Evolutionary conservation across 352 stramenopile genomes (phyloP), one percentile per base, ranked within the genome.

Genomic region (Globisporangium uncinulatum): DNA sequence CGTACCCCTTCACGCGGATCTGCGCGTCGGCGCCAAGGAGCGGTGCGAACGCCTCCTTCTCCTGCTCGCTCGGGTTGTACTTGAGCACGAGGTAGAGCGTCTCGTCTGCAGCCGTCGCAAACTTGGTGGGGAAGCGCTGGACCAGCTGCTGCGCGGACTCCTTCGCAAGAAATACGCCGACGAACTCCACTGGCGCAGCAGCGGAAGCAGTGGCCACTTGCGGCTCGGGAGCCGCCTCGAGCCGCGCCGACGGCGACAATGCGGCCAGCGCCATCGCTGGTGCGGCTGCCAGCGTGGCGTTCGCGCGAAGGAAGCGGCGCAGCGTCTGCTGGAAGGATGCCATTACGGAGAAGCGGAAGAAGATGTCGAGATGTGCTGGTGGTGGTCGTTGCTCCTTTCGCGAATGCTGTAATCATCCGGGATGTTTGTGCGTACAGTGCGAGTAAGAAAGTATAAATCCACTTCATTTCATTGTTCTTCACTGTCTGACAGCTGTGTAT

Each of bases 161-260:
- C 51, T 79, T 74, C 21, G 83, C 68, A 36, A 93, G 63, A 56
- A 91, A 93, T 24, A 93, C 83, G 57, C 83, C 83, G 9, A 93
- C 66, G 54, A 89, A 93, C 62, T 91, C 78, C 47, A 86, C 61
- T 19, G 72, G 67, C 44, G 50, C 45, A 5, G n/a, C 24, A 24
- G 43, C 13, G 11, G 54, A 13, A 6, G 51, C 24, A 1, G 57
- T 6, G 24, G 46, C 41, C 19, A 31, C 14, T 0, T 29, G 29
- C 4, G 49, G 5, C 3, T 52, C 46, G 0, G 64, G 45, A 4
- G 55, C 45, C 11, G 53, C 60, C 42, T 78, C 72, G 29, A 79
- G 55, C 47, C 55, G 65, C 14, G 73, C 36, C 0, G 67, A 57
- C 11, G 62, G 17, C 21, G 39, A 32, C 4, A 77, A 48, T 14